Percentiles rank a stretch among this genome's conserved stretches.
Conservation (phyloP, 2,329 filamentous ascomycete species). For the Aspergillus ustus region DNA sequence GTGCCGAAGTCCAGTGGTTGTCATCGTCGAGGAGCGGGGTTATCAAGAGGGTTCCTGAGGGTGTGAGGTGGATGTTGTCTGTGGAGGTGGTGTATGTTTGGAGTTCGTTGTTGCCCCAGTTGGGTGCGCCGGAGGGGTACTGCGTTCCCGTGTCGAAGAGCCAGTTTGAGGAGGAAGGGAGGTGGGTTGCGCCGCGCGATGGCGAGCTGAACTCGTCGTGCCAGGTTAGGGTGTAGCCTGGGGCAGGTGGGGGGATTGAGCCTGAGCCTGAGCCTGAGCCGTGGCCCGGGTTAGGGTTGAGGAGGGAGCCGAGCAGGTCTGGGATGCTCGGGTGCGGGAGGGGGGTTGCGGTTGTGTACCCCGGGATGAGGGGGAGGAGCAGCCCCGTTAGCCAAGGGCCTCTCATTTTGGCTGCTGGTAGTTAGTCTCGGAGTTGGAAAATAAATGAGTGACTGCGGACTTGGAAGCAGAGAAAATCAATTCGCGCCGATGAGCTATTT, state of each 20-base stretch:
- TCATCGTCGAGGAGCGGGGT: background rate
- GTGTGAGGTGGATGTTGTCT: constrained; percentile 10
- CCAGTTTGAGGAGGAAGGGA: constrained; percentile 14
- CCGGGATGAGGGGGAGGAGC: background rate
- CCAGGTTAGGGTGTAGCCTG: constrained; percentile 15
- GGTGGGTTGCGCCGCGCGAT: background rate
- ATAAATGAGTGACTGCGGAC: background rate
- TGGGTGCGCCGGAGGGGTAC: constrained; percentile 13
- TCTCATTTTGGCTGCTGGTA: background rate
- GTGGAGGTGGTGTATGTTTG: constrained; percentile 12
- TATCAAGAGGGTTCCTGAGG: background rate
- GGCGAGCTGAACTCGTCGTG: constrained; percentile 15
- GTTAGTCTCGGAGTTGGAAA: background rate
- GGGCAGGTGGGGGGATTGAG: background rate
- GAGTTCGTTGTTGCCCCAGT: constrained; percentile 18
- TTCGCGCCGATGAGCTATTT: background rate
- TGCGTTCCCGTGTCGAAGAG: constrained; percentile 15
- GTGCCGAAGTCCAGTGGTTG: constrained; percentile 13
- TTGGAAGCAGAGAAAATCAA: background rate
- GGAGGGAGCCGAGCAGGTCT: background rate
- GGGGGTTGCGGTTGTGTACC: background rate
- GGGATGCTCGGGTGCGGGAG: background rate
- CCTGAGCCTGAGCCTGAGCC: background rate
- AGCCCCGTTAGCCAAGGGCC: background rate
- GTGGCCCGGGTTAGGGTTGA: background rate